Base-by-base conservation (phyloP, 2,329 filamentous ascomycete species). In the Emergomyces pasteurianus region DNA sequence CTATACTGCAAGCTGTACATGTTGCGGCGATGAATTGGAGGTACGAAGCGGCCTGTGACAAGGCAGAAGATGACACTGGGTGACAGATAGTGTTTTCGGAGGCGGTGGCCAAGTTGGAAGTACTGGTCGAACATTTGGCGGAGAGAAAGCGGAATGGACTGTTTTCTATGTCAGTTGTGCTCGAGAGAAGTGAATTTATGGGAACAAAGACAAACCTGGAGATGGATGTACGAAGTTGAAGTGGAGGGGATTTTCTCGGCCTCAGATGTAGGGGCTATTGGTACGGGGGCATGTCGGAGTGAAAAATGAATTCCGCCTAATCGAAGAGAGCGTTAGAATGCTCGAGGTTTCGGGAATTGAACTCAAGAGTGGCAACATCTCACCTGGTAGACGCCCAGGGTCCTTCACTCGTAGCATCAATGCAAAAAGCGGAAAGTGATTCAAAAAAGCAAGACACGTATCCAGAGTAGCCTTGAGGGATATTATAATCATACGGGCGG, bases 111-210 rank as follows among this genome's bases (percentile, higher is more conserved):
- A 69, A 99, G 90, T 73, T 96, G 91, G 71, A 95, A 96, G 76
- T 99, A 99, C 70, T 97, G 92, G 63, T 95, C 85, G 74, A 99
- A 97, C 85, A 97, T 97, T 68, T 89, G 89, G n/a, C 86, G 83
- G 66, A 97, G 89, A 3, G 89, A 86, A 7, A 99, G 83, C 2
- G 94, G 92, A 7, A 96, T 88, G 3, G 92, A 92, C 86, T 94
- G 67, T 47, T 12, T 65, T 62, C 64, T 65, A 66, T 38, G 64
- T 61, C 8, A 64, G 58, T 47, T 61, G 63, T 36, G 38, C 9
- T 8, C 58, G 43, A 10, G n/a, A 12, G 14, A 60, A n/a, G 23
- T 18, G 10, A 21, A 16, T 18, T 43, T 36, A 58, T 38, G 36
- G 40, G 34, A 38, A 28, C 36, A 38, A 31, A 40, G 52, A 34